Evolutionary conservation across 2,329 filamentous ascomycete genomes (phyloP).

Genomic region (Chaetothyriales sp.): DNA sequence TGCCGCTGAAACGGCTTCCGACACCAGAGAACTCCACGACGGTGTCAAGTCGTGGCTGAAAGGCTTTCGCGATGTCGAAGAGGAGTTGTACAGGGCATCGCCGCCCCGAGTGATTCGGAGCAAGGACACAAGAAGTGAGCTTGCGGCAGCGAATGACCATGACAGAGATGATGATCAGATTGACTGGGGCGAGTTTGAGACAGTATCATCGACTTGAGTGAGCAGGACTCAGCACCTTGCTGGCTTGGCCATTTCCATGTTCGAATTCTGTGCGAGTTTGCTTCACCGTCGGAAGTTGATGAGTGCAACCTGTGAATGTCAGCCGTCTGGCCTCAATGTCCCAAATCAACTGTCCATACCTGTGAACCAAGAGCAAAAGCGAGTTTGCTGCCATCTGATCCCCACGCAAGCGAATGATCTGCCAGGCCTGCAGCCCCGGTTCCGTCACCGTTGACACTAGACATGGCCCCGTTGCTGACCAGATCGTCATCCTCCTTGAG

Average conservation of each 20-base stretch:
- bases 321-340: conserved; percentile 1
- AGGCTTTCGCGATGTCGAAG: conserved; percentile 29
- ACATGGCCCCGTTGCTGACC: conserved; percentile 19
- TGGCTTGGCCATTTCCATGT: not conserved
- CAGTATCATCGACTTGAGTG: conserved; percentile 7
- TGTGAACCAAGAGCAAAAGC: conserved; percentile 35
- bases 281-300: conserved; percentile 17
- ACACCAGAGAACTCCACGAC: conserved; percentile 19
- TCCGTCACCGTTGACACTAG: conserved; percentile 23
- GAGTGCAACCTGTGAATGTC: conserved; percentile 12
- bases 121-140: not conserved
- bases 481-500: conserved; percentile 22
- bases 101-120: not conserved
- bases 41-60: conserved; percentile 29
- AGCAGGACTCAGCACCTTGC: conserved; percentile 1
- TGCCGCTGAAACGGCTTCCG: conserved; percentile 1
- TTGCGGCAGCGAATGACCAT: not conserved
- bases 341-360: conserved; percentile 21
- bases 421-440: conserved; percentile 11
- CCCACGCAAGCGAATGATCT: conserved; percentile 35
- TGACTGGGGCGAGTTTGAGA: conserved; percentile 18
- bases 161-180: not conserved
- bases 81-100: conserved; percentile 19
- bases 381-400: conserved; percentile 38
- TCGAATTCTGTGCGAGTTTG: not conserved